These are phyloP conservation scores for Reutealis trisperma DNA, from an alignment of 345 rosid genomes.

Conservation along the genomic window DNA sequence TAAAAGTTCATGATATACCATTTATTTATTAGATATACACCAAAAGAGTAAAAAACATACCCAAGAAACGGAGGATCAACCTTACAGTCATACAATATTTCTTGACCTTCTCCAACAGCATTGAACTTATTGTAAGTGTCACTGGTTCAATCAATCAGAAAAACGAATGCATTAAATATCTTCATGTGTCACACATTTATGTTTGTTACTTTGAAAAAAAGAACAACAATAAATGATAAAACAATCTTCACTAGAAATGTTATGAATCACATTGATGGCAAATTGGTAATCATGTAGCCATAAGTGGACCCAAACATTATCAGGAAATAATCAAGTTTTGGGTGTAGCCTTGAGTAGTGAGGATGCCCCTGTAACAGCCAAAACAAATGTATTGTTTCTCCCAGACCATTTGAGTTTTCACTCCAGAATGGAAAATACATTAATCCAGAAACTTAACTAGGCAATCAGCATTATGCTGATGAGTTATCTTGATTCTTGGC, in stretches of 20 bases:
- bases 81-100: conserved; percentile 53
- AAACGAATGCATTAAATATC: conserved; percentile 6
- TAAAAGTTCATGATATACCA: background rate
- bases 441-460: background rate
- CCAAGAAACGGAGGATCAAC: conserved; percentile 83
- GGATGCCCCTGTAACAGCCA: background rate
- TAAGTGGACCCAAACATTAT: background rate
- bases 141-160: conserved; percentile 40
- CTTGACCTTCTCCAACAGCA: conserved; percentile 39
- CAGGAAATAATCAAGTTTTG: background rate
- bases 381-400: background rate
- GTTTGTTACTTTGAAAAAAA: background rate
- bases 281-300: background rate
- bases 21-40: conserved; percentile 4
- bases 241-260: background rate
- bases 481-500: background rate
- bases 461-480: background rate
- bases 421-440: background rate
- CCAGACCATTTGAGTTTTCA: background rate
- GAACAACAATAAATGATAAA: background rate
- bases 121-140: conserved; percentile 33
- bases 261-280: background rate
- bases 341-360: background rate
- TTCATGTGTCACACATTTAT: background rate
- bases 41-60: conserved; percentile 43